phyloP scores from a whole-genome alignment of 1,139 yeast species.

The Sugiyamaella grinbergsii region DNA sequence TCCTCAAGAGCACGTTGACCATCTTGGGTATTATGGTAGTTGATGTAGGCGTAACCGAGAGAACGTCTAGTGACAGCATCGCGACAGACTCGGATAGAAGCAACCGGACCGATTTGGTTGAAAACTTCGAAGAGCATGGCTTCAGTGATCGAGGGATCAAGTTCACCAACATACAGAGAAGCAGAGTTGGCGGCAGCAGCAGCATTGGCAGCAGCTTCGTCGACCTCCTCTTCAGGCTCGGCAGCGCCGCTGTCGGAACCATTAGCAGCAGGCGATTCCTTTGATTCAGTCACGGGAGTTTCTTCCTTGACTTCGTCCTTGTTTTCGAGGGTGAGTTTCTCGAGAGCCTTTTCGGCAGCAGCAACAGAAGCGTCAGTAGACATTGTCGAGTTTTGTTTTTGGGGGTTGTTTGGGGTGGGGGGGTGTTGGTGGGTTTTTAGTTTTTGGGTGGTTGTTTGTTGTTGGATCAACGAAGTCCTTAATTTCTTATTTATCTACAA shows the following conservation, averaged over 20 bases:
- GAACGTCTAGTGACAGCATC: constrained; percentile 97
- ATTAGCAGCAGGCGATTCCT: constrained; percentile 28
- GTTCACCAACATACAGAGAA: constrained; percentile 96
- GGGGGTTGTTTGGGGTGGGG: neutral
- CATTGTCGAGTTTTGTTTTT: constrained; percentile 29
- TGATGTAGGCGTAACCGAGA: constrained; percentile 97
- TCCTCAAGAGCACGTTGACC: constrained; percentile 96
- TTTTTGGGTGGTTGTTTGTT: neutral
- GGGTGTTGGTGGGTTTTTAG: neutral
- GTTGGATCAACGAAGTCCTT: constrained; percentile 9
- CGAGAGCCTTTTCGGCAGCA: constrained; percentile 46
- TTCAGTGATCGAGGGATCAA: constrained; percentile 90
- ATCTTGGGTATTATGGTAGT: constrained; percentile 86
- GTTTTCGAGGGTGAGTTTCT: constrained; percentile 42
- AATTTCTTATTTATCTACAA: constrained; percentile 10
- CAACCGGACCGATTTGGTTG: constrained; percentile 93
- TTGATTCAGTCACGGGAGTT: no score
- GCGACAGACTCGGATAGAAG: constrained; percentile 98
- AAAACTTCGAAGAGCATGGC: constrained; percentile 93
- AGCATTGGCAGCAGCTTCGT: constrained; percentile 38
- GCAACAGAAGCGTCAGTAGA: constrained; percentile 46
- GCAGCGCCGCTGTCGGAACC: constrained; percentile 29
- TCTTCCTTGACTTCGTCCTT: constrained; percentile 27
- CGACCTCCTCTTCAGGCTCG: constrained; percentile 29
- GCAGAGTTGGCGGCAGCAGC: constrained; percentile 60